Evolutionary conservation across 208 protist genomes (phyloP).

Genomic region (Wallacemonas rigidus): DNA sequence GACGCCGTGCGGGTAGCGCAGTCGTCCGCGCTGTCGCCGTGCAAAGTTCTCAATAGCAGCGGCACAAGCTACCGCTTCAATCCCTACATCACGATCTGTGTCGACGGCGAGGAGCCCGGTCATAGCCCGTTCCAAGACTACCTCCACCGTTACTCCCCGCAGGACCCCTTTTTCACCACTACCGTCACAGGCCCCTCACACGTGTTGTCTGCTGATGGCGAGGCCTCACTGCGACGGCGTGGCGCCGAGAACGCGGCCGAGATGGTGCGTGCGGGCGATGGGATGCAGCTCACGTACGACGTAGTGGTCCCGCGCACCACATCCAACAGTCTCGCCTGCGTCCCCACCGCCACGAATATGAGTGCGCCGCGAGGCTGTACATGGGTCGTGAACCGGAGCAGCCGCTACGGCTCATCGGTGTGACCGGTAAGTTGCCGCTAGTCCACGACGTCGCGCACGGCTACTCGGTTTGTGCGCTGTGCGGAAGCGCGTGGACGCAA

Average conservation of each 20-base stretch:
- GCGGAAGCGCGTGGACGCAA: neutral
- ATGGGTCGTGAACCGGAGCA: too few species aligned
- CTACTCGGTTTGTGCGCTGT: neutral
- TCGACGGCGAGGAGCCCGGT: neutral
- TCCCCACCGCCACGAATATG: too few species aligned
- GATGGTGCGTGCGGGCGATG: neutral
- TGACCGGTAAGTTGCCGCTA: too few species aligned
- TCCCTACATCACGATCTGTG: neutral
- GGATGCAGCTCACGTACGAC: neutral
- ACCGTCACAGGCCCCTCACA: neutral
- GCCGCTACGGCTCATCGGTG: too few species aligned
- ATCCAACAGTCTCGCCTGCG: too few species aligned
- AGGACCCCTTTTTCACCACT: neutral
- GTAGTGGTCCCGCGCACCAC: neutral
- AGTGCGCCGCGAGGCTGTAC: too few species aligned
- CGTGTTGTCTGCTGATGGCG: neutral
- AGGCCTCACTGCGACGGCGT: neutral
- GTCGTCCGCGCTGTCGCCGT: too few species aligned
- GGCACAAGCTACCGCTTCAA: constrained; percentile 1
- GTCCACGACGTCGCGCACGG: too few species aligned
- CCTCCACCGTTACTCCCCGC: neutral
- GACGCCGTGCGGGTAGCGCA: too few species aligned
- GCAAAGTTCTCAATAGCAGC: neutral
- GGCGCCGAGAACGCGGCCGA: neutral
- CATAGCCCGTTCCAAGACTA: neutral